Conservation (phyloP, 2,329 filamentous ascomycete species). For the Helicocarpus griseus region DNA sequence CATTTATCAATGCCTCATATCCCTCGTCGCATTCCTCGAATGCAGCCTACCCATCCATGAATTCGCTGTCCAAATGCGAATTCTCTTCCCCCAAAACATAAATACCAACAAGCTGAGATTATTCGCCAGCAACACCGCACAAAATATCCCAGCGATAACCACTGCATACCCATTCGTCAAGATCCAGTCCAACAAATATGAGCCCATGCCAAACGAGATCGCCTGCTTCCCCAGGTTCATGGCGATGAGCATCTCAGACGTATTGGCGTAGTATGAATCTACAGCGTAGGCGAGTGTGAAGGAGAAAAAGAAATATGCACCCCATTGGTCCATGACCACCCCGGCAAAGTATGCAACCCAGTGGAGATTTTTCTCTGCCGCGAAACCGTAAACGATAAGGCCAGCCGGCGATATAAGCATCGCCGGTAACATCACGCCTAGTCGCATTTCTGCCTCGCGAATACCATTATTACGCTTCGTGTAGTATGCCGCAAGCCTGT, state of each 20-base stretch:
- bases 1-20: conserved; percentile 20
- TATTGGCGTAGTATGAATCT: conserved; percentile 49
- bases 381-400: conserved; percentile 24
- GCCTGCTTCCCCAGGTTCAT: conserved; percentile 51
- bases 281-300: conserved; percentile 53
- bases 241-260: conserved; percentile 54
- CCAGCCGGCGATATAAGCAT: conserved; percentile 23
- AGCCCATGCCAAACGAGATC: conserved; percentile 45
- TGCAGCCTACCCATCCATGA: conserved; percentile 43
- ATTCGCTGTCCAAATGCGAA: conserved; percentile 36
- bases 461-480: conserved; percentile 30
- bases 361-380: conserved; percentile 22
- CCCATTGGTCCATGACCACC: conserved; percentile 41
- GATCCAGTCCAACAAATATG: conserved; percentile 45
- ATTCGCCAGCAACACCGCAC: conserved; percentile 40
- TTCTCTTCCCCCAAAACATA: conserved; percentile 43
- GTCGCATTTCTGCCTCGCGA: conserved; percentile 34
- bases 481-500: conserved; percentile 28
- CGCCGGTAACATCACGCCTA: conserved; percentile 24
- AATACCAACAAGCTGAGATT: conserved; percentile 42
- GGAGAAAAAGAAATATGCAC: conserved; percentile 46
- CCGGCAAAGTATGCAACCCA: conserved; percentile 40
- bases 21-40: conserved; percentile 23
- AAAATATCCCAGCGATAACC: conserved; percentile 44
- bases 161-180: conserved; percentile 39